Evolutionary conservation across 768 basidiomycete species (phyloP).

Genomic region (Pulveroboletus sp.): DNA sequence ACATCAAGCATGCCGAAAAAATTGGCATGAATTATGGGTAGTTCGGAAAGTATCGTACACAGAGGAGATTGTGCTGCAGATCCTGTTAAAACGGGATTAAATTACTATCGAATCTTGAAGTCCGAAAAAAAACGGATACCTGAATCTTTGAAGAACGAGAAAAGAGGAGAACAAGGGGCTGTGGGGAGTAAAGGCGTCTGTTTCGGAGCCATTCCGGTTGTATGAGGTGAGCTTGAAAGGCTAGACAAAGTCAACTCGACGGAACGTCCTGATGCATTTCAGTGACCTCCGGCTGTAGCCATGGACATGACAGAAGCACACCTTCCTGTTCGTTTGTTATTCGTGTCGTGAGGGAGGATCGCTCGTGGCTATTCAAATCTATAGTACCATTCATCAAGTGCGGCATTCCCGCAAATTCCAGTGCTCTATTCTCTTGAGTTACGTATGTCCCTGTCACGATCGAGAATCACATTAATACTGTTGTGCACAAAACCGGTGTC

Average conservation of each 20-base stretch:
- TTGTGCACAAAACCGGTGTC: not conserved
- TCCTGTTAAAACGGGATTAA: slow-evolving; percentile 7
- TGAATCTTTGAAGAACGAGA: not conserved
- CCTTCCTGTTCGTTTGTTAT: not conserved
- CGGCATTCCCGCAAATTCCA: not conserved
- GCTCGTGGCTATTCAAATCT: not conserved
- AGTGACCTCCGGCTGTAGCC: not conserved
- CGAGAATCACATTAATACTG: not conserved
- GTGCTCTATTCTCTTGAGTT: not conserved
- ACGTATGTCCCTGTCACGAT: not conserved
- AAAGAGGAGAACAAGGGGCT: not conserved
- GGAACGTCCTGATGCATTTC: not conserved
- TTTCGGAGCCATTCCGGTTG: slow-evolving; percentile 1
- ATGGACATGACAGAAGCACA: not conserved
- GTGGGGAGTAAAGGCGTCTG: slow-evolving; percentile 6
- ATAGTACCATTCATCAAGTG: not conserved
- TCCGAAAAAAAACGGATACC: slow-evolving; percentile 8
- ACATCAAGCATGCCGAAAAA: slow-evolving; percentile 79
- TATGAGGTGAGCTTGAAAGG: not conserved
- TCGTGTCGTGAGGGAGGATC: not conserved
- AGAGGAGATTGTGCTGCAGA: slow-evolving; percentile 33
- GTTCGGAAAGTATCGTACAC: slow-evolving; percentile 47
- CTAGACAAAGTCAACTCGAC: not conserved
- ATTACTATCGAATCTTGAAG: not conserved
- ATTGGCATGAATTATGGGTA: slow-evolving; percentile 59